Base-by-base conservation (phyloP, 2,329 filamentous ascomycete genomes). In the Cladobotryum protrusum region DNA sequence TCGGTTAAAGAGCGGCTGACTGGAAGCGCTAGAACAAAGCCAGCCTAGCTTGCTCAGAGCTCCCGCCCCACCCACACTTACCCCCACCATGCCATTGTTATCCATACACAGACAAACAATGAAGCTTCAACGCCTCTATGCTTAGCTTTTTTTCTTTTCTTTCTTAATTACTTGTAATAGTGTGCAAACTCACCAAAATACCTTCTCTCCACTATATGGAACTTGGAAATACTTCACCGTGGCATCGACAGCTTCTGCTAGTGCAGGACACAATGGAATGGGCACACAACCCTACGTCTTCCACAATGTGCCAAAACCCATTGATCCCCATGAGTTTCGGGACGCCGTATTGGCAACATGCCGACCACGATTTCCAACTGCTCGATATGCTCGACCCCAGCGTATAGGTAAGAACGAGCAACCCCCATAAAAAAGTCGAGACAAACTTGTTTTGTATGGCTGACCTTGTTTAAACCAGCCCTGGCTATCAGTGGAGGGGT, bases 401-500 rank as follows among this genome's bases (percentile, higher is more conserved):
- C 64, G 62, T 7, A 68, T 79, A 57, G 73, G 75, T 76, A 62
- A 50, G 70, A 19, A 20, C 7, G 8, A 17, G 11, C 15, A 34
- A 19, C 15, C 18, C 9, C 14, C 24, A 18, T 4, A 29, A 19
- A 14, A 9, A 11, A 11, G 18, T 32, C 45, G 35, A 18, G 42
- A 34, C 18, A 33, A 24, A 33, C 8, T 34, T 50, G 34, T 33
- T n/a, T 29, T 7, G 20, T 36, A 48, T 41, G 17, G 42, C 37
- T 20, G 36, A 32, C 37, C 8, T 34, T 48, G 34, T 33, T n/a
- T 29, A 33, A 8, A 18, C 7, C 54, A 88, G 85, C 78, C 48
- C 72, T 97, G 52, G 93, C 91, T 14, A 75, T 97, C 54, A 96
- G 91, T 62, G 93, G 93, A 19, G 93, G 93, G 7, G 87, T 93